These are phyloP conservation scores for Sedum album DNA, from an alignment of 164 flowering plant genomes.

Conservation along the genomic window DNA sequence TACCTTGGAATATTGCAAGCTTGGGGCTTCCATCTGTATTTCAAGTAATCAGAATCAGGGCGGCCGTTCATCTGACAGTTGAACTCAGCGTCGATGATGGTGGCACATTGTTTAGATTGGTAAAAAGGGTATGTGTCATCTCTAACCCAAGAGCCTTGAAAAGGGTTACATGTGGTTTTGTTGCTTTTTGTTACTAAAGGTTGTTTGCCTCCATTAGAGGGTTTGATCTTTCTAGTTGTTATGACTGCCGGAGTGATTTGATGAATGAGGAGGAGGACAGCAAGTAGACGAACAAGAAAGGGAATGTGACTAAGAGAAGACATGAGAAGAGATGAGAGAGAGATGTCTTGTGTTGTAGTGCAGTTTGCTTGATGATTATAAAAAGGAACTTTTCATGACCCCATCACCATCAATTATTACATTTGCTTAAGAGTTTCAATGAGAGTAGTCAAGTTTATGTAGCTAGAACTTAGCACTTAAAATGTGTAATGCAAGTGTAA, in stretches of 20 bases:
- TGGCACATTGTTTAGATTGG: constrained; percentile 49
- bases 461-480: not conserved
- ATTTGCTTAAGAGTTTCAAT: too few species aligned
- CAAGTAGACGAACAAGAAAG: not conserved
- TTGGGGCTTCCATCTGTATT: constrained; percentile 67
- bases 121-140: constrained; percentile 64
- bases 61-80: constrained; percentile 79
- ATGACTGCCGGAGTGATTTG: not conserved
- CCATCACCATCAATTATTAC: too few species aligned
- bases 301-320: not conserved
- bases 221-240: not conserved
- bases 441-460: too few species aligned
- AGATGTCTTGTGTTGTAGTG: not conserved
- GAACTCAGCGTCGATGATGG: constrained; percentile 69
- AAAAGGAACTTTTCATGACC: not conserved
- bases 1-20: constrained; percentile 74
- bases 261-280: not conserved
- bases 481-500: not conserved
- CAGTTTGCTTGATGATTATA: not conserved
- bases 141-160: constrained; percentile 61
- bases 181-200: constrained; percentile 32
- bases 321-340: not conserved
- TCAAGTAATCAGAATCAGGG: constrained; percentile 75
- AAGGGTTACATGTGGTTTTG: constrained; percentile 46
- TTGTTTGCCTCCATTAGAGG: not conserved